phyloP scores from a whole-genome alignment of 2,329 filamentous ascomycete species.

The Ophiostoma himal-ulmi region DNA sequence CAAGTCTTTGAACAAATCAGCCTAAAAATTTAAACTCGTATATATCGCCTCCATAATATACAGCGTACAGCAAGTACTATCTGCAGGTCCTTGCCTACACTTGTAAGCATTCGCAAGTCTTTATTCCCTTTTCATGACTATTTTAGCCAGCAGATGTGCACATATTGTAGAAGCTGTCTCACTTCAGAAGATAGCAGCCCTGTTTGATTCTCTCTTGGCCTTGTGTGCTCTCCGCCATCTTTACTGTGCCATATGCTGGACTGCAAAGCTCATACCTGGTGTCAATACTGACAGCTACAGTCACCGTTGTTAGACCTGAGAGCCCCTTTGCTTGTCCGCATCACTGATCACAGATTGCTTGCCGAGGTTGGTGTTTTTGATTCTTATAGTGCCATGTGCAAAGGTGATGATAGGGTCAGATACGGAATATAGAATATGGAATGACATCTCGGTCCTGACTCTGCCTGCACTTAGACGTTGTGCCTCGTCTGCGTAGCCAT shows the following conservation, averaged over 20 bases:
- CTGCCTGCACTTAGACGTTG: neutral
- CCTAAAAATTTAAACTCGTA: no score
- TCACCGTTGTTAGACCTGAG: no score
- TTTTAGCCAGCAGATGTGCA: neutral
- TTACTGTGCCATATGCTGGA: neutral
- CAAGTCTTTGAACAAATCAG: neutral
- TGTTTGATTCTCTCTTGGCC: neutral
- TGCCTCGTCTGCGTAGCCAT: neutral
- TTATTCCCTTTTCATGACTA: neutral
- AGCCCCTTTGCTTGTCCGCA: no score
- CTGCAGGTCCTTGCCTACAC: neutral
- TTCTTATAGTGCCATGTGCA: no score
- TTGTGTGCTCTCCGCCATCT: neutral
- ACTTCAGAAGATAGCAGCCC: constrained; percentile 2
- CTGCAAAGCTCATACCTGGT: neutral
- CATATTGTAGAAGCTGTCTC: constrained; percentile 2
- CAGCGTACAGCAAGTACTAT: neutral
- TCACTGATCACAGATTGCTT: no score
- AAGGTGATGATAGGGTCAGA: no score
- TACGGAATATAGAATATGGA: no score
- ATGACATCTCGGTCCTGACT: neutral
- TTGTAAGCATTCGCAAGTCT: neutral
- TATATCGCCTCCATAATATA: neutral
- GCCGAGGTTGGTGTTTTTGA: no score
- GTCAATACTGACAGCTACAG: no score